These are phyloP conservation scores for Flaveria robusta DNA, from an alignment of 129 eudicot genomes.

Conservation along the genomic window DNA sequence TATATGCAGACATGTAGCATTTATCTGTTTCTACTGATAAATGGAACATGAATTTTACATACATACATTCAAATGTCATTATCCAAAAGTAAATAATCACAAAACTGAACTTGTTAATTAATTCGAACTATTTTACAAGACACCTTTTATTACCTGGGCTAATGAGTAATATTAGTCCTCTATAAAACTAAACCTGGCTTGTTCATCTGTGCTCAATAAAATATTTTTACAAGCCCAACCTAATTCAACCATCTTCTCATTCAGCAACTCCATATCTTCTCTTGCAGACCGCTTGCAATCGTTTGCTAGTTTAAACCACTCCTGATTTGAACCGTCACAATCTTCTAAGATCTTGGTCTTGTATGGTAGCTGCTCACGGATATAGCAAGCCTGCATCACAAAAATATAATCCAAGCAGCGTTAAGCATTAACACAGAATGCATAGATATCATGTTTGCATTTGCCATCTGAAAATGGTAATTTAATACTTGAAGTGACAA, in stretches of 20 bases:
- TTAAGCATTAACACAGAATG: background rate
- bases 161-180: slow-evolving; percentile 37
- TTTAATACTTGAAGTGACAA: no score
- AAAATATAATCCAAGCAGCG: background rate
- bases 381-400: slow-evolving; percentile 59
- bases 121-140: slow-evolving; percentile 22
- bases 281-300: slow-evolving; percentile 61
- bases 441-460: background rate
- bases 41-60: background rate
- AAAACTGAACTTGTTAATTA: slow-evolving; percentile 4
- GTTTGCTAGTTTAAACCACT: slow-evolving; percentile 57
- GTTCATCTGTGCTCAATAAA: slow-evolving; percentile 69
- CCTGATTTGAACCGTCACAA: slow-evolving; percentile 23
- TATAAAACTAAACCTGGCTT: slow-evolving; percentile 65
- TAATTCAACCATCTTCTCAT: slow-evolving; percentile 48
- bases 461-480: no score
- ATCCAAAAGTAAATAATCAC: background rate
- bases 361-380: slow-evolving; percentile 51
- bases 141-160: background rate
- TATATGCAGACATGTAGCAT: background rate
- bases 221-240: slow-evolving; percentile 84
- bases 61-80: background rate
- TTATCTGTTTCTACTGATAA: background rate
- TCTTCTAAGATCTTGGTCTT: slow-evolving; percentile 35
- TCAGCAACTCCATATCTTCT: slow-evolving; percentile 42